phyloP scores from a whole-genome alignment of 441 rosid species.

The Arabidopsis hybrid region DNA sequence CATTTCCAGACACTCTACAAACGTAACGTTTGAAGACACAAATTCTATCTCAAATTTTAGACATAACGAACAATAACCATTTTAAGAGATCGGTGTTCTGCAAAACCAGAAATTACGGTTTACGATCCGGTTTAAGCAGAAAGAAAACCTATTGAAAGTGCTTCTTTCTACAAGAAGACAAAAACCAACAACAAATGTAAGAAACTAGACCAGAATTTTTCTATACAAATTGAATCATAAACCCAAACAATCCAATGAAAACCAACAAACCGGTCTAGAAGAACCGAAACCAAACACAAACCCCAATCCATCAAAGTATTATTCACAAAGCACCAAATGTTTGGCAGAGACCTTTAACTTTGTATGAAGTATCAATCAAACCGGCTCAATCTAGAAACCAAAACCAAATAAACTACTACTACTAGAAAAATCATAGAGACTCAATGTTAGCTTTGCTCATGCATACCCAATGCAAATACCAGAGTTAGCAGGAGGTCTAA shows the following conservation, averaged over 20 bases:
- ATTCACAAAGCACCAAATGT: constrained; percentile 34
- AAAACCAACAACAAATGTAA: neutral
- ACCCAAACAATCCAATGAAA: constrained; percentile 3
- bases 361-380: constrained; percentile 31
- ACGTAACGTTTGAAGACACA: too few relatives aligned
- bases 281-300: constrained; percentile 20
- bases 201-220: constrained; percentile 6
- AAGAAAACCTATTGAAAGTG: neutral
- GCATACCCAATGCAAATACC: constrained; percentile 20
- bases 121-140: neutral
- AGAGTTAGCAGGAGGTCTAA: constrained; percentile 50
- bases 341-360: constrained; percentile 27
- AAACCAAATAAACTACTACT: constrained; percentile 19
- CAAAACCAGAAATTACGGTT: neutral
- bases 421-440: neutral
- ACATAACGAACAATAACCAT: too few relatives aligned
- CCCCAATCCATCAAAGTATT: constrained; percentile 28
- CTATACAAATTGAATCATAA: constrained; percentile 30
- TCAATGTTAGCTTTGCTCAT: constrained; percentile 22
- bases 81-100: neutral
- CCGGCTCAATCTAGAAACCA: constrained; percentile 32
- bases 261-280: constrained; percentile 16
- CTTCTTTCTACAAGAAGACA: neutral
- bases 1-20: too few relatives aligned
- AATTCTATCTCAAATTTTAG: too few relatives aligned